Conservation (phyloP, 139 green algal genomes). For the Volvox africanus region DNA sequence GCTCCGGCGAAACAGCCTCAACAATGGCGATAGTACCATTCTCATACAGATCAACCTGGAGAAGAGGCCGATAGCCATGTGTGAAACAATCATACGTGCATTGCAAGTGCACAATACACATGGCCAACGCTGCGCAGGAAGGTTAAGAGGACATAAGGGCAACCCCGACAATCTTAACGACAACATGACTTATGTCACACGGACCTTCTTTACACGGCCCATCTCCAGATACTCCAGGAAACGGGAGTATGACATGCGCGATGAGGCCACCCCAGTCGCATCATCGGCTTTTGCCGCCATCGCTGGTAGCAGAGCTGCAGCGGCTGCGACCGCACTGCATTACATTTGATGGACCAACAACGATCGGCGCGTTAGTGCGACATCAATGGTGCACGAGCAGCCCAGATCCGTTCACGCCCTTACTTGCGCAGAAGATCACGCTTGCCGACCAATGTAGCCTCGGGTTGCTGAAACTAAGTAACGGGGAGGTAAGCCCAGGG, state of each 20-base stretch:
- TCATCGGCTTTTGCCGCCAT: constrained; percentile 61
- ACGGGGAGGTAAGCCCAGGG: not conserved
- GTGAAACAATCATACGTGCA: no score
- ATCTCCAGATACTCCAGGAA: constrained; percentile 99
- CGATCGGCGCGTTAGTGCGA: no score
- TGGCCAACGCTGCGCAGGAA: no score
- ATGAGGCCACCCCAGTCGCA: constrained; percentile 89
- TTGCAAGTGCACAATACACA: no score
- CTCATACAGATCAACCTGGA: constrained; percentile 97
- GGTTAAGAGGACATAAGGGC: no score
- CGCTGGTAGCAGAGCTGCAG: constrained; percentile 41
- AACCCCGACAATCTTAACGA: no score
- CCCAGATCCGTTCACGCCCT: constrained; percentile 4
- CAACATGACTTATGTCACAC: no score
- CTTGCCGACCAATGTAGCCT: constrained; percentile 31
- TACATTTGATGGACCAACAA: not conserved
- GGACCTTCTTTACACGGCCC: constrained; percentile 99
- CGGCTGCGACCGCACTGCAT: constrained; percentile 53
- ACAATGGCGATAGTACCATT: constrained; percentile 99
- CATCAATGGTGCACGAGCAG: not conserved
- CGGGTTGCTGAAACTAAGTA: not conserved
- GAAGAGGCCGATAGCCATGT: no score
- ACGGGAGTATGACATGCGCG: constrained; percentile 98
- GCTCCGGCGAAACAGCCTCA: constrained; percentile 98
- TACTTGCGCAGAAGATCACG: constrained; percentile 55